phyloP scores from a whole-genome alignment of 306 rosid genomes.

The Cucumis melo region DNA sequence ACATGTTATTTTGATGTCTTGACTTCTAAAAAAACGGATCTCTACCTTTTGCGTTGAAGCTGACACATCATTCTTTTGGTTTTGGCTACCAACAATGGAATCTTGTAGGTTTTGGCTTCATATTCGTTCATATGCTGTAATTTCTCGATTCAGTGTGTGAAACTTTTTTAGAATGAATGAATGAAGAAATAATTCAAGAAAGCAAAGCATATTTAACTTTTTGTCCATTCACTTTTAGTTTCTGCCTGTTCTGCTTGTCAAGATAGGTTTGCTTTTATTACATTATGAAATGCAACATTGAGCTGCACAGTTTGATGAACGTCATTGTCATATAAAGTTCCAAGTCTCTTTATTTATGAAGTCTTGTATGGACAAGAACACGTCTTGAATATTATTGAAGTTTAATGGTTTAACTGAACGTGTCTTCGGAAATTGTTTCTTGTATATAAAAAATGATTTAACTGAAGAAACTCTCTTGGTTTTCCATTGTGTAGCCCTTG shows the following conservation, averaged over 20 bases:
- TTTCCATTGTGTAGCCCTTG: slow-evolving; percentile 60
- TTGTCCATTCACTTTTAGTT: not conserved
- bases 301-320: not conserved
- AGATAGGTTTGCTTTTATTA: not conserved
- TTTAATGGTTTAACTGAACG: too few relatives aligned
- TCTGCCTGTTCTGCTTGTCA: not conserved
- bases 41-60: not conserved
- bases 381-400: not conserved
- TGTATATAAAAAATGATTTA: not conserved
- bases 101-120: not conserved
- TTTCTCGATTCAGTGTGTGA: not conserved
- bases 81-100: not conserved
- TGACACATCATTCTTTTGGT: not conserved
- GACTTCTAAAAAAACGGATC: not conserved
- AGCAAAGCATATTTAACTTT: not conserved
- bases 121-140: not conserved
- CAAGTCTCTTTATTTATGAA: not conserved
- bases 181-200: not conserved
- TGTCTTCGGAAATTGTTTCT: too few relatives aligned
- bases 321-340: not conserved
- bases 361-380: not conserved
- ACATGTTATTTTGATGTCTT: not conserved
- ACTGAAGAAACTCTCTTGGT: slow-evolving; percentile 23
- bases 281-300: not conserved
- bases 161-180: not conserved